Base-by-base conservation (phyloP, 2,329 filamentous ascomycete species). In the Pezicula radicicola region DNA sequence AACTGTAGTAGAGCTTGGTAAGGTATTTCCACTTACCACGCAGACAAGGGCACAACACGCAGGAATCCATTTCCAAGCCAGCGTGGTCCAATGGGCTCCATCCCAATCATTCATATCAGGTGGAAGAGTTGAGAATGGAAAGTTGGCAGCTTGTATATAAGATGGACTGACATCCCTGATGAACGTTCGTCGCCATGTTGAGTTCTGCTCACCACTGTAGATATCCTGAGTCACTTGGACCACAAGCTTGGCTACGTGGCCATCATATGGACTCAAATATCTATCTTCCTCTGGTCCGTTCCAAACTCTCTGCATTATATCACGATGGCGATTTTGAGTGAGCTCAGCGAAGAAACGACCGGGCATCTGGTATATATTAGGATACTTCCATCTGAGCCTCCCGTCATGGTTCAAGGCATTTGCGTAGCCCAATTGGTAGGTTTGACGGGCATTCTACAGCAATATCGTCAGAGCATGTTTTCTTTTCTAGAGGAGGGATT, bases 151-250 rank as follows among this genome's bases (percentile, higher is more conserved):
- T 27, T 27, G 33, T 3, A 48, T 27, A 28, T 48, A 40, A 25
- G 15, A 21, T 8, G 49, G 49, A 3, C 21, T 36, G 5, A 51
- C 39, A 30, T 57, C 59, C 16, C 54, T 49, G 8, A 60, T 33
- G 37, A 54, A 61, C 6, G 56, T 61, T 10, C 56, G 49, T 7
- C 49, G 52, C 56, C 58, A 61, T 2, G 59, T 61, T 10, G 52
- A 45, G 19, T 37, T 55, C 12, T 52, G 37, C 3, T 33, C 25
- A 6, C 21, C 41, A 19, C 46, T 33, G 19, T 43, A 57, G 27
- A 61, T 51, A 3, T 54, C 54, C n/a, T 61, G 53, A 12, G 54
- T 56, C 39, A 21, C 49, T 16, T 49, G 36, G 2, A 61, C 54
- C 19, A 57, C 52, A 10, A 61, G 48, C 47, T 60, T 58, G 9